These are phyloP conservation scores for Vitrella brassicaformis DNA, from an alignment of 73 alveolate species.

Conservation along the genomic window DNA sequence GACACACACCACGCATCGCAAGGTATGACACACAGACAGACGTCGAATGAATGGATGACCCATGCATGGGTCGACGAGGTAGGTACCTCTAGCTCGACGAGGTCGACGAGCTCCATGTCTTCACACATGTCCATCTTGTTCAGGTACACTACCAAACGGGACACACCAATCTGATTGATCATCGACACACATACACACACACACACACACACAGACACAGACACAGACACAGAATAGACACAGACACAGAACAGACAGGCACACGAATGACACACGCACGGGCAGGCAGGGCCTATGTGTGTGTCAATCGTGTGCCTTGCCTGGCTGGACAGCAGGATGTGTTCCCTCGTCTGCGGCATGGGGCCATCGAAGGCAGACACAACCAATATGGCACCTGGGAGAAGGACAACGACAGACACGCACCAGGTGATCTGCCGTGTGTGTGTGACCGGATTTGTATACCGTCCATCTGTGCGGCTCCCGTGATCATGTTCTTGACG, in stretches of 20 bases:
- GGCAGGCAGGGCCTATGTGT: too few relatives aligned
- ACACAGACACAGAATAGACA: background rate
- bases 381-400: constrained; percentile 84
- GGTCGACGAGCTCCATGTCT: constrained; percentile 37
- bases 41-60: too few relatives aligned
- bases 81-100: constrained; percentile 36
- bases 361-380: constrained; percentile 87
- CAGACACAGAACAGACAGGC: background rate
- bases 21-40: background rate
- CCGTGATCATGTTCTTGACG: constrained; percentile 91
- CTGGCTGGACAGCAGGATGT: constrained; percentile 76
- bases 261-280: too few relatives aligned
- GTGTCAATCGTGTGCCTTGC: too few relatives aligned
- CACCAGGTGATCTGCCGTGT: too few relatives aligned
- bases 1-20: background rate
- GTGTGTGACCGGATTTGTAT: too few relatives aligned
- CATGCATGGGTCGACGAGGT: too few relatives aligned
- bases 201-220: background rate
- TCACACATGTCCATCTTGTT: constrained; percentile 41
- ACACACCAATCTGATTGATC: constrained; percentile 16
- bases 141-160: constrained; percentile 25
- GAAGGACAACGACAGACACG: too few relatives aligned
- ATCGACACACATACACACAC: background rate
- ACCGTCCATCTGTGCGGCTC: constrained; percentile 93
- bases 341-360: constrained; percentile 92